phyloP scores from a whole-genome alignment of 768 basidiomycete species.

The Clitopilus hobsonii region DNA sequence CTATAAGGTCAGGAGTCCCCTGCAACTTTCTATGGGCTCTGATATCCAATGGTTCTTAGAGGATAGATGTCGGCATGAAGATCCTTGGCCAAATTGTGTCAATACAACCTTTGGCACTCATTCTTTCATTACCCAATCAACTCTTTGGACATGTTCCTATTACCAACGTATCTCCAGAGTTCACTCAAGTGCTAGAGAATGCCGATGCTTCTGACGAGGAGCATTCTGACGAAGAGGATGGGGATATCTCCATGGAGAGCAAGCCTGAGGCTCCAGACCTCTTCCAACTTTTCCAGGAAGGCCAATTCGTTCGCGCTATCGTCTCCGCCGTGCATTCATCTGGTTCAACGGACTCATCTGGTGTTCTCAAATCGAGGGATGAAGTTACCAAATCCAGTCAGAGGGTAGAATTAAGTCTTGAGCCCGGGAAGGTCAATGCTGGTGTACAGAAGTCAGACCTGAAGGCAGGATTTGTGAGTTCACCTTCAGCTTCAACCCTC shows the following conservation, averaged over 20 bases:
- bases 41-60: too few relatives aligned
- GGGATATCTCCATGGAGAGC: conserved; percentile 28
- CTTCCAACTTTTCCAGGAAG: conserved; percentile 68
- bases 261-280: conserved; percentile 53
- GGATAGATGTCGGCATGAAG: conserved; percentile 78
- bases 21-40: too few relatives aligned
- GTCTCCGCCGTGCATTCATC: conserved; percentile 67
- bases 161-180: conserved; percentile 80
- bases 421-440: conserved; percentile 80
- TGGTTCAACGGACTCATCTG: conserved; percentile 55
- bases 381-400: conserved; percentile 64
- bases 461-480: conserved; percentile 67
- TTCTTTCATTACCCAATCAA: conserved; percentile 95
- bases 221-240: conserved; percentile 42
- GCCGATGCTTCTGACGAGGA: conserved; percentile 47
- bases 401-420: conserved; percentile 79
- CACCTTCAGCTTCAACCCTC: background rate
- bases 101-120: conserved; percentile 82
- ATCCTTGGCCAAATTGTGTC: conserved; percentile 84
- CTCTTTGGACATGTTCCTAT: conserved; percentile 92
- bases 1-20: conserved; percentile 86
- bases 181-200: conserved; percentile 68
- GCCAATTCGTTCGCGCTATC: conserved; percentile 80
- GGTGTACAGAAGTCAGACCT: conserved; percentile 79
- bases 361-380: conserved; percentile 60